Base-by-base conservation (phyloP, 768 basidiomycete species). In the Lactarius psammicola region DNA sequence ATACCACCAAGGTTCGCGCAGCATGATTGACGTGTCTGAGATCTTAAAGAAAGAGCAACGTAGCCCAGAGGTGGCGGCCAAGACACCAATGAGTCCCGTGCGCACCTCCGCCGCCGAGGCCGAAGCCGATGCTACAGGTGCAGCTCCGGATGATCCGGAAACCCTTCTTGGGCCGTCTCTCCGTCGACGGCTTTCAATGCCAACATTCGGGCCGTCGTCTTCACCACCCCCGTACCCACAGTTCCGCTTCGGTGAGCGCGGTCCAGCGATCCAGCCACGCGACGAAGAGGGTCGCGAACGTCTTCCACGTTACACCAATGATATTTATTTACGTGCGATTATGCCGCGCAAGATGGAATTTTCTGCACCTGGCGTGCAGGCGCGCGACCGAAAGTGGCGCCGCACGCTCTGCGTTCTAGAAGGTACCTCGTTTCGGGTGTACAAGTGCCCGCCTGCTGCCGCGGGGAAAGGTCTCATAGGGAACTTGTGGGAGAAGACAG, bases 261-360 rank as follows among this genome's bases (percentile, higher is more conserved):
- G 60, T 38, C 70, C 68, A 31, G 40, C 59, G 30, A 78, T 85
- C 60, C 73, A 74, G 70, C 84, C 85, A 1, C 79, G 81, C 11
- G 89, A 90, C n/a, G 92, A 95, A 66, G 96, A 96, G 73, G 96
- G 93, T 10, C 77, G 71, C 56, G 96, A 99, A 76, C 75, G 75
- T 44, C 81, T 99, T 1, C 97, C 97, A 0, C 49, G 74, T 6
- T 99, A 99, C 75, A 84, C 83, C 66, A 98, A 97, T 76, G 77
- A 80, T 18, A 84, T 98, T 20, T 87, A 92, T 72, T 85, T 98
- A 71, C 82, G 85, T 40, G 92, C 88, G 3, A 81, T 87, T 61
- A 84, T 99, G 79, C 89, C 90, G 1, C 85, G 92, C 56, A 99
- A 99, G 81, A 85, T 95, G 87, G 97, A 99, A 80, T 98, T 99